Evolutionary conservation across 805 yeast species (phyloP), one percentile per base, ranked within the genome.

Genomic region (Nadsonia fulvescens): DNA sequence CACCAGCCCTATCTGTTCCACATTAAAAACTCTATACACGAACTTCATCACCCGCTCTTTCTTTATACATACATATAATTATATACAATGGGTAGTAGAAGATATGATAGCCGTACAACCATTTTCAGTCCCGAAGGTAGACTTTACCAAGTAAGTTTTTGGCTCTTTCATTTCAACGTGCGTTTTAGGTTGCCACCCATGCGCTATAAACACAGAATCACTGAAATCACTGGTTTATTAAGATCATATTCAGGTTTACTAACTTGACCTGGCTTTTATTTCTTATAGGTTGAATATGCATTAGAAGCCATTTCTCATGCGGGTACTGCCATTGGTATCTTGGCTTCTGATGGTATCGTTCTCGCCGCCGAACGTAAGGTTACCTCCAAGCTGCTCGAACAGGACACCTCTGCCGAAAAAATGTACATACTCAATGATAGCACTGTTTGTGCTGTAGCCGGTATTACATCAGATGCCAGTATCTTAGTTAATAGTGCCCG

Each of bases 111-210:
- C 35, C 70, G 99, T 65, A 89, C 99, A 27, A 89, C 98, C 4
- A 91, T 89, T 45, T 89, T 89, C 57, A 86, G 96, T 20, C 99
- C 99, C 6, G 99, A 89, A 51, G 99, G 99, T 20, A 70, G 98
- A 54, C 63, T 89, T 31, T 89, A 89, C 55, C 99, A 89, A 56
- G 82, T 68, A 41, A 9, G 65, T 25, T 13, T 10, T 10, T 24
- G 26, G 14, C 8, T 7, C 8, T 24, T 7, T 18, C 13, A 12
- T 13, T 8, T 10, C 25, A 9, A 15, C 15, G 24, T 10, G n/a
- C 11, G 30, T 18, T 9, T 20, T 9, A 7, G 7, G 8, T 10
- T 10, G 7, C 27, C 9, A 7, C 7, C 7, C 8, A 9, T 17
- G 11, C 10, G 17, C 15, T 21, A 8, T 10, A 27, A 11, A 10